Evolutionary conservation across 202 grass and related monocot genomes (phyloP), one percentile per base, ranked within the genome.

Genomic region (Dendrocalamus latiflorus): DNA sequence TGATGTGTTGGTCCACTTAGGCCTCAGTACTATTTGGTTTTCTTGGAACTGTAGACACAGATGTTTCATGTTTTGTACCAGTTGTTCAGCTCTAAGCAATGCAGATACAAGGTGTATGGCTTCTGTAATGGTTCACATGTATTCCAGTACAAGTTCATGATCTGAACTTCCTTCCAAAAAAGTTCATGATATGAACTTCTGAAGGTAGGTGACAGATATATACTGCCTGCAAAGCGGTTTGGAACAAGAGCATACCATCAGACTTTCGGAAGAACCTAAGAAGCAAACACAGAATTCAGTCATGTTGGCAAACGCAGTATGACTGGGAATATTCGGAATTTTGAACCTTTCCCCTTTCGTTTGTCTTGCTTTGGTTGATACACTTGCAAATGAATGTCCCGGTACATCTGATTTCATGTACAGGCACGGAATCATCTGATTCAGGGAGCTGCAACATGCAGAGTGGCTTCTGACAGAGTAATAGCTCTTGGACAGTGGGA

Each of bases 1-100:
- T 39, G 58, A 65, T 30, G 58, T 44, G 65, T 83, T 78, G 73
- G 66, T 77, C 79, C 66, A 62, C 57, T 47, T 77, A 59, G 28
- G 28, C 86, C 37, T 21, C 24, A 71, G 36, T 16, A 1, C 45
- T 65, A 37, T 13, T 17, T 54, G 75, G 18, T 3, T 86, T 65
- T 42, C 76, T 80, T 54, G 67, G 55, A 65, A 47, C 22, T 36
- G 12, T 68, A 67, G 53, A 18, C 49, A 25, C 47, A 67, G 25
- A 57, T 72, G 59, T 72, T 78, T 55, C 37, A 65, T 54, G 36
- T 66, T 65, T 65, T 78, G 37, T 72, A 75, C 14, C 30, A 26
- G 26, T 14, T 62, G 50, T 78, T 62, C 24, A 72, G 4, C 45
- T 58, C 17, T 76, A 68, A 66, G 18, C 24, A 54, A 66, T 56